Percentiles rank a stretch among this genome's conserved stretches.
phyloP scores from a whole-genome alignment of 2,329 filamentous ascomycete genomes.

The Colletotrichum sp. region DNA sequence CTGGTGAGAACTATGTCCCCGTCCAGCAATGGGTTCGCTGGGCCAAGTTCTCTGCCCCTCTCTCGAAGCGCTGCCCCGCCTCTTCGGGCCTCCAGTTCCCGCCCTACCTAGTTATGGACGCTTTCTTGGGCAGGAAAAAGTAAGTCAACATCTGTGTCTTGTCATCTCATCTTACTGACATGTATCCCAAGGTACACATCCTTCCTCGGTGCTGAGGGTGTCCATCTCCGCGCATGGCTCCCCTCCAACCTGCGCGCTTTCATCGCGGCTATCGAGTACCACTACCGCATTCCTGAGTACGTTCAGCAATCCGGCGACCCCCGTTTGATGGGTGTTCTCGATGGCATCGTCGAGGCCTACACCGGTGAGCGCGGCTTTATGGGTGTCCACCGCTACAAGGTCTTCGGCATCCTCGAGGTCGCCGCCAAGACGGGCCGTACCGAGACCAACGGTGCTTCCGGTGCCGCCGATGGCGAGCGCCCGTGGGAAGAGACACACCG shows the following conservation, averaged over 20 bases:
- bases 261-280: slow-evolving; percentile 58
- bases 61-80: slow-evolving; percentile 55
- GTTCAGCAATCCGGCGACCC: slow-evolving; percentile 53
- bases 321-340: slow-evolving; percentile 55
- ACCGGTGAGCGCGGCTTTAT: slow-evolving; percentile 61
- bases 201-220: slow-evolving; percentile 56
- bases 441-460: slow-evolving; percentile 57
- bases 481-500: slow-evolving; percentile 57
- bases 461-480: slow-evolving; percentile 42
- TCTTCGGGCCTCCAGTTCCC: slow-evolving; percentile 57
- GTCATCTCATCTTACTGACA: fast-evolving
- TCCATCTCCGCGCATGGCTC: slow-evolving; percentile 58
- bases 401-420: slow-evolving; percentile 60
- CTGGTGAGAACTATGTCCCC: slow-evolving; percentile 54
- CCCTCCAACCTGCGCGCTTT: slow-evolving; percentile 59
- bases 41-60: slow-evolving; percentile 55
- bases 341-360: slow-evolving; percentile 61
- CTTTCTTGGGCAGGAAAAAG: slow-evolving; percentile 56
- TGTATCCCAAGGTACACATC: slow-evolving; percentile 41
- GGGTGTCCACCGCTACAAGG: slow-evolving; percentile 60
- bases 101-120: slow-evolving; percentile 59
- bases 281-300: slow-evolving; percentile 58
- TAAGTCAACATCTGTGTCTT: background rate
- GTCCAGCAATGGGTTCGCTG: slow-evolving; percentile 53
- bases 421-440: slow-evolving; percentile 58